These are phyloP conservation scores for Globisporangium acanthophoron DNA, from an alignment of 352 stramenopile species.

Conservation along the genomic window DNA sequence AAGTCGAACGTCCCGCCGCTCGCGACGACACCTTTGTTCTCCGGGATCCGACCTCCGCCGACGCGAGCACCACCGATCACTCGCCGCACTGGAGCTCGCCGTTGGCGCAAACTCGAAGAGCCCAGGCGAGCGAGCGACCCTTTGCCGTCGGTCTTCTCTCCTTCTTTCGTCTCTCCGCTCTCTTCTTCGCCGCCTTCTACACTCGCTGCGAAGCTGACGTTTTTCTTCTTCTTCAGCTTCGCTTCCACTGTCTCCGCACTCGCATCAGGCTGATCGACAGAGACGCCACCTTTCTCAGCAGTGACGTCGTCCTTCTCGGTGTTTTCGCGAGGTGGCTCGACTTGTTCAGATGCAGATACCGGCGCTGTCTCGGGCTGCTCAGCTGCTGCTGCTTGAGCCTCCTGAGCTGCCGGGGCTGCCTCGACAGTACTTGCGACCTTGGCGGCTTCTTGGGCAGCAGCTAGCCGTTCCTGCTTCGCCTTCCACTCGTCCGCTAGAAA, in stretches of 20 bases:
- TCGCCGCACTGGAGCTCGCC: conserved; percentile 22
- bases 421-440: background rate
- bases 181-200: conserved; percentile 26
- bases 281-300: background rate
- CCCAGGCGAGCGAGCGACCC: background rate
- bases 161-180: conserved; percentile 16
- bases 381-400: background rate
- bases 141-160: conserved; percentile 7
- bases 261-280: conserved; percentile 2
- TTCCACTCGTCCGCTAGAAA: conserved; percentile 70
- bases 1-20: conserved; percentile 83
- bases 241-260: conserved; percentile 20
- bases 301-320: no score
- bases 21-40: conserved; percentile 62
- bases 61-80: conserved; percentile 24
- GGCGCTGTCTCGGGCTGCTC: background rate
- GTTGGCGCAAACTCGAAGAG: conserved; percentile 7
- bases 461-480: conserved; percentile 24
- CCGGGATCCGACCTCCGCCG: conserved; percentile 18
- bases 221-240: conserved; percentile 31
- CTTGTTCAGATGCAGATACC: background rate
- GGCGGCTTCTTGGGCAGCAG: conserved; percentile 3
- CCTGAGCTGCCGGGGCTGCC: background rate
- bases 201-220: conserved; percentile 50
- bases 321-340: no score